A percentile compares a stretch with the other conserved stretches of the same genome.
Evolutionary conservation across 805 yeast genomes (phyloP).

Genomic region (Saccharomyces cerevisiae): DNA sequence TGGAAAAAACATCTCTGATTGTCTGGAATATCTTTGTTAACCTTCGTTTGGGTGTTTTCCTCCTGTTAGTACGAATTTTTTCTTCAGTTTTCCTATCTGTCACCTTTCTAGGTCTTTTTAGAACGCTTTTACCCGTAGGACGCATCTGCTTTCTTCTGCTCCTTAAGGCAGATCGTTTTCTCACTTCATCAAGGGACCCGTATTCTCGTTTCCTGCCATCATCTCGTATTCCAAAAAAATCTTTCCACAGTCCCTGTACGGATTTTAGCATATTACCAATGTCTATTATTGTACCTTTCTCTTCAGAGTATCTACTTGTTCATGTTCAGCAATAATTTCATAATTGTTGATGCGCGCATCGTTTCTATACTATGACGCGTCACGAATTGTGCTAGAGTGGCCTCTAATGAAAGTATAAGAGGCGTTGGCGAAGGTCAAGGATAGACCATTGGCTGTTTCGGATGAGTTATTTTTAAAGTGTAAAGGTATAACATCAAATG

Average conservation of each 20-base stretch:
- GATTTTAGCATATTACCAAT: not conserved
- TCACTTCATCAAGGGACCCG: conserved; percentile 2
- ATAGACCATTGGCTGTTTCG: not conserved
- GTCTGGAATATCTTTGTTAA: not conserved
- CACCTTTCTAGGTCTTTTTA: not conserved
- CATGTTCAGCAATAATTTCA: not conserved
- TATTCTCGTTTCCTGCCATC: conserved; percentile 2
- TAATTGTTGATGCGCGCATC: not conserved
- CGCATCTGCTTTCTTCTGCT: not conserved
- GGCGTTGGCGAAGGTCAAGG: not conserved
- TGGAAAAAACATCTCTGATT: conserved; percentile 10
- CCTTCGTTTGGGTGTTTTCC: not conserved
- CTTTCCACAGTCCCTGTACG: not conserved
- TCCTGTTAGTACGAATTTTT: not conserved
- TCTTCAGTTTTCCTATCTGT: not conserved
- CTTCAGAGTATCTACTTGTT: not conserved
- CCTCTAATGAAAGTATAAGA: not conserved
- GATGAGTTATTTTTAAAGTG: not conserved
- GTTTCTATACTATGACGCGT: not conserved
- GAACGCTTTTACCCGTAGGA: not conserved
- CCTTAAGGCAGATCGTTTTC: not conserved
- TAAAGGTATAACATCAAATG: not conserved
- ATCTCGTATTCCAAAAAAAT: not conserved
- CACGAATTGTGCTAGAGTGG: not conserved
- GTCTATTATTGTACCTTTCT: not conserved